Evolutionary conservation across 441 rosid species (phyloP), one percentile per base, ranked within the genome.

Genomic region (Kokia cookei): DNA sequence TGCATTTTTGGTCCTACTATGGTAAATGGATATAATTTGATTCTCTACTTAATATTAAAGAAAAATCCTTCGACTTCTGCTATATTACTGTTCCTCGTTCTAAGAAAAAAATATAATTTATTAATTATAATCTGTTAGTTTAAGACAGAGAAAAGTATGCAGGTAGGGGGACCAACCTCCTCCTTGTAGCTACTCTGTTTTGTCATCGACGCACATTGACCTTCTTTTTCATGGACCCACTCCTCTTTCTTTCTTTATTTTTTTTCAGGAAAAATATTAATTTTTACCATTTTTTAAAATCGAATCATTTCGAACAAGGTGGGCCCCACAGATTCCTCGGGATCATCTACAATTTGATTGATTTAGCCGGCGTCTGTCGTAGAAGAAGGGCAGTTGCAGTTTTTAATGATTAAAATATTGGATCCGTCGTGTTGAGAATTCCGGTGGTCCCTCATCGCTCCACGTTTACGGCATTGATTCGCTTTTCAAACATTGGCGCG

Each of bases 281-380:
- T 72, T 45, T 54, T 3, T n/a, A 15, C 5, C 4, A 2, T 15
- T 7, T 32, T 2, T 2, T 5, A 9, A 32, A 15, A 4, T 27
- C 2, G 37, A 32, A 32, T 32, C 2, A 5, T 6, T 26, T 61
- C 3, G 3, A 11, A 12, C 53, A 0, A 66, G 51, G 53, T 65
- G 79, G 84, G 65, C 65, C 85, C 84, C 77, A 61, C 73, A 35
- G 19, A 51, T 11, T 37, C 13, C 19, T 58, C 67, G 80, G 89
- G 85, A 81, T 87, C 88, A 29, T 76, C 47, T 22, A 57, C 73
- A 71, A n/a, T 77, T 32, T 24, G 62, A 78, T 84, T 76, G 75
- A 80, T 89, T 86, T 72, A 86, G 96, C 93, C 94, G 98, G 96
- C 98, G 93, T 97, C 94, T 92, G 91, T 84, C 88, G 24, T 9